Percentiles rank a stretch among this genome's conserved stretches.
phyloP scores from a whole-genome alignment of 441 rosid genomes.

The Theobroma grandiflorum region DNA sequence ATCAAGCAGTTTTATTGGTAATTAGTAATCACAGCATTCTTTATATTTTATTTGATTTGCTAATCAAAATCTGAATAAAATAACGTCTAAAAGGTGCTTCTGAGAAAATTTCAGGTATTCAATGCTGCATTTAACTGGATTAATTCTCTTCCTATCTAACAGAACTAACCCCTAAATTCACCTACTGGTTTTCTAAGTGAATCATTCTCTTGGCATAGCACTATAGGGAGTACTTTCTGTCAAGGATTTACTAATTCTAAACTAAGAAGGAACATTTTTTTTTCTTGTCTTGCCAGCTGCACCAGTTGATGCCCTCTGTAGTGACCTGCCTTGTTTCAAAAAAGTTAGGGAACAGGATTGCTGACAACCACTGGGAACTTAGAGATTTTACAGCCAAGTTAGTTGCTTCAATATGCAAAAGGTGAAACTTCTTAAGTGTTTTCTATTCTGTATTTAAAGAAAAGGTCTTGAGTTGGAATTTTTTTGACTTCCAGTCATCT shows the following conservation, averaged over 20 bases:
- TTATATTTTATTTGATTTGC: too few relatives aligned
- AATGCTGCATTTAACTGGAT: background rate
- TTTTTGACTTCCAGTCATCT: background rate
- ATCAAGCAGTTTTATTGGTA: too few relatives aligned
- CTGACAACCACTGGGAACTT: constrained; percentile 98
- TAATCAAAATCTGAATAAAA: too few relatives aligned
- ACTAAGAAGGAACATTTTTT: constrained; percentile 40
- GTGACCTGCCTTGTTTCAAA: constrained; percentile 98
- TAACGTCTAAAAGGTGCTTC: too few relatives aligned
- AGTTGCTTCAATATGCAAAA: constrained; percentile 88
- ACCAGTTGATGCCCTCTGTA: constrained; percentile 97
- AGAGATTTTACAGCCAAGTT: constrained; percentile 85
- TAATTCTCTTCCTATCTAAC: background rate
- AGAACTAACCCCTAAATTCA: background rate
- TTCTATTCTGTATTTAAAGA: constrained; percentile 29
- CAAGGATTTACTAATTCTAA: constrained; percentile 27
- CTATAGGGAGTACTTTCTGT: background rate
- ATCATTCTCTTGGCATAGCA: constrained; percentile 7
- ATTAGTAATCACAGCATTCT: too few relatives aligned
- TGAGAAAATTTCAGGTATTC: too few relatives aligned
- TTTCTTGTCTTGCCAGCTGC: constrained; percentile 71
- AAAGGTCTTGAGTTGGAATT: constrained; percentile 19
- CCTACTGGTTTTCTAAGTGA: constrained; percentile 20
- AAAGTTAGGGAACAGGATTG: constrained; percentile 86
- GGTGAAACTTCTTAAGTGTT: constrained; percentile 51